Evolutionary conservation across 192 early-diverging fungal genomes (phyloP).

Genomic region (Umbelopsis ramanniana): DNA sequence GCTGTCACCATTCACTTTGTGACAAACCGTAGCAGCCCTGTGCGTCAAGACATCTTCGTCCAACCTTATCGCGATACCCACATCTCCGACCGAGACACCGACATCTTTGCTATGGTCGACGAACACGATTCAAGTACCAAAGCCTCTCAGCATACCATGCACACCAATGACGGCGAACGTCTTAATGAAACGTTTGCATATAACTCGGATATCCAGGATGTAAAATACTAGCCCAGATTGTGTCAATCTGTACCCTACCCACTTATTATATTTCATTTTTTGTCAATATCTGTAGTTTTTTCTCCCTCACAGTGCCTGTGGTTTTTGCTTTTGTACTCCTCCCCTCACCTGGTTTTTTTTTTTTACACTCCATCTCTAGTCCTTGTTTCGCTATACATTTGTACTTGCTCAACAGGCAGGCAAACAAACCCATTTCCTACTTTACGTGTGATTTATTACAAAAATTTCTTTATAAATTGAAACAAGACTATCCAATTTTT

Average conservation of each 20-base stretch:
- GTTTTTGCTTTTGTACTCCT: too few relatives aligned
- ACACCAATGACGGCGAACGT: conserved; percentile 16
- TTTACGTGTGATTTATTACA: not conserved
- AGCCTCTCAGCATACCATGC: conserved; percentile 1
- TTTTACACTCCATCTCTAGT: too few relatives aligned
- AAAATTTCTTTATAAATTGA: not conserved
- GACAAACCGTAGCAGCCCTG: not conserved
- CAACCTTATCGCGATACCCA: conserved; percentile 12
- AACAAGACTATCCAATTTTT: too few relatives aligned
- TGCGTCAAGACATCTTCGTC: not conserved
- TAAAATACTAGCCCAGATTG: not conserved
- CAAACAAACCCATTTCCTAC: not conserved
- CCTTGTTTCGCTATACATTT: too few relatives aligned
- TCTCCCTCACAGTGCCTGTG: too few relatives aligned
- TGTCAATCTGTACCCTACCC: too few relatives aligned
- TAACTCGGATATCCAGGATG: not conserved
- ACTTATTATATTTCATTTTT: not conserved
- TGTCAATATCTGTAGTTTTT: not conserved
- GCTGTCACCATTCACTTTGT: conserved; percentile 2
- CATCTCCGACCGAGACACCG: conserved; percentile 15
- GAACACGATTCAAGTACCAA: conserved; percentile 12
- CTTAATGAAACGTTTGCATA: conserved; percentile 12
- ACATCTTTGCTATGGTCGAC: conserved; percentile 10
- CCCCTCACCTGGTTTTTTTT: too few relatives aligned
- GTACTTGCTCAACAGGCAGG: too few relatives aligned